Evolutionary conservation across 1,284 basidiomycete genomes (phyloP).

Genomic region (Puccinia hordei): DNA sequence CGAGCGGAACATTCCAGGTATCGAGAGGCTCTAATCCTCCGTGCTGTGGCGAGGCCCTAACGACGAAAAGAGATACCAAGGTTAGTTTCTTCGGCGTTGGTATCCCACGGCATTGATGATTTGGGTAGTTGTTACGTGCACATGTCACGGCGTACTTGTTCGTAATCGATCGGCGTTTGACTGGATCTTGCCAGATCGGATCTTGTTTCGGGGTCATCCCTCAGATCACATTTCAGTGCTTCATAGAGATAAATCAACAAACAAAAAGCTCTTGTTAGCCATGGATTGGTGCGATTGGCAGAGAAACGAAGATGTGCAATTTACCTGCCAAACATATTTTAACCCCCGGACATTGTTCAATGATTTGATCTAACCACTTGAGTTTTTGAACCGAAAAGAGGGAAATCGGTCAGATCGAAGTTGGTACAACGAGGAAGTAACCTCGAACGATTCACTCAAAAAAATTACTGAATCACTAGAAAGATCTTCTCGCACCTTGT

Average conservation of each 20-base stretch:
- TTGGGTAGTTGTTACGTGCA: background rate
- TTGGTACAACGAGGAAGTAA: background rate
- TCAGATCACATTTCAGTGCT: slow-evolving; percentile 92
- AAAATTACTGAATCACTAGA: background rate
- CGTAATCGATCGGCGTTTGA: slow-evolving; percentile 76
- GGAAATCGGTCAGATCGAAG: background rate
- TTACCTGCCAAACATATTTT: slow-evolving; percentile 66
- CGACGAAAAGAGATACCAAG: background rate
- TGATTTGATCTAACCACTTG: slow-evolving; percentile 61
- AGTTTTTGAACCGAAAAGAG: background rate
- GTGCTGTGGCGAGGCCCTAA: slow-evolving; percentile 74
- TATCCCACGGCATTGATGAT: background rate
- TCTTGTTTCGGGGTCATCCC: slow-evolving; percentile 72
- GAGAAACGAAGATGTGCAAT: slow-evolving; percentile 52
- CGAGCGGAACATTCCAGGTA: slow-evolving; percentile 98
- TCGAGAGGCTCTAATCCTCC: slow-evolving; percentile 84
- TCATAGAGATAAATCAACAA: slow-evolving; percentile 14
- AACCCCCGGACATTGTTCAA: slow-evolving; percentile 85
- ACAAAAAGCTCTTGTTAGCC: background rate
- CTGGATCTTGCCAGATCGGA: slow-evolving; percentile 72
- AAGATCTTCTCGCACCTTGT: slow-evolving; percentile 67
- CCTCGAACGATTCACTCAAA: background rate
- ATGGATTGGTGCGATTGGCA: no score
- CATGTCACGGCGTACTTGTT: slow-evolving; percentile 63
- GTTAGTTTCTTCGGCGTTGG: no score